A percentile compares a stretch with the other conserved stretches of the same genome.
phyloP scores from a whole-genome alignment of 352 stramenopile genomes.

The Globisporangium abappressorium region DNA sequence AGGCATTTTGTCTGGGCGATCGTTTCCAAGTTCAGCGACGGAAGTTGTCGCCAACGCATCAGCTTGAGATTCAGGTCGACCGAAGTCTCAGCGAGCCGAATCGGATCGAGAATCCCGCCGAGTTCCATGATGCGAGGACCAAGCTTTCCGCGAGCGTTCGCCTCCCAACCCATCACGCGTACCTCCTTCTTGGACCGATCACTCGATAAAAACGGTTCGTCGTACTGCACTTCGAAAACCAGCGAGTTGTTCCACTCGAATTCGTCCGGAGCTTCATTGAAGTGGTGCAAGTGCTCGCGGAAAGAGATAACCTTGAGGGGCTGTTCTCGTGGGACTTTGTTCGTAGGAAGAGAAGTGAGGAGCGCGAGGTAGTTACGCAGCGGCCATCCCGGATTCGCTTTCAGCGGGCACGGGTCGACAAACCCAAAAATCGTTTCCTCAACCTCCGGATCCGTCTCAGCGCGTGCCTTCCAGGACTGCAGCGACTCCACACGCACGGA shows the following conservation, averaged over 20 bases:
- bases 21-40: constrained; percentile 90
- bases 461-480: constrained; percentile 23
- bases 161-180: constrained; percentile 67
- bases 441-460: constrained; percentile 11
- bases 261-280: constrained; percentile 29
- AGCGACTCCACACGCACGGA: constrained; percentile 31
- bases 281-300: constrained; percentile 67
- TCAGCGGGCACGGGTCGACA: constrained; percentile 81
- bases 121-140: constrained; percentile 77
- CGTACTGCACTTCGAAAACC: constrained; percentile 51
- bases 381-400: constrained; percentile 81
- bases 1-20: constrained; percentile 93
- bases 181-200: constrained; percentile 28
- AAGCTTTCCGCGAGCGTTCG: constrained; percentile 68
- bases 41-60: constrained; percentile 98
- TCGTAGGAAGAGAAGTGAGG: constrained; percentile 36
- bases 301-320: constrained; percentile 63
- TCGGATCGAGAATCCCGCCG: constrained; percentile 65
- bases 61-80: constrained; percentile 99
- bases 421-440: constrained; percentile 77
- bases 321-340: constrained; percentile 27
- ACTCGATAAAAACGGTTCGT: constrained; percentile 31
- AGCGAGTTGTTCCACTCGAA: constrained; percentile 57
- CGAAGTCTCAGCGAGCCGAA: constrained; percentile 92
- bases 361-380: constrained; percentile 85